Conservation (phyloP, 2,329 filamentous ascomycete genomes). For the Fonsecaea nubica region DNA sequence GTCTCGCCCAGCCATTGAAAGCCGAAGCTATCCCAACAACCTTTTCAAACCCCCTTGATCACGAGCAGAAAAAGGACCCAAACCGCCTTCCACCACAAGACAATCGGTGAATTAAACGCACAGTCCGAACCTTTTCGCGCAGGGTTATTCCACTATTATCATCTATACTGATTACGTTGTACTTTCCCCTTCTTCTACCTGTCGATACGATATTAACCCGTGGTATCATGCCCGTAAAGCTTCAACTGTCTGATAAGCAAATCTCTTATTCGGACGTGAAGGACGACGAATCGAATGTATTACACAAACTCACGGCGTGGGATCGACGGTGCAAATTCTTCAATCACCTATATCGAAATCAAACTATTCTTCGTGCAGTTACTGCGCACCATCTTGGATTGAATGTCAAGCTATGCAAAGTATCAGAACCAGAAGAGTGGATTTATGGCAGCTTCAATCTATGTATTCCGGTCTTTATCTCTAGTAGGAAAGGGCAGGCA, state of each 20-base stretch:
- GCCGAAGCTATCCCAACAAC: no score
- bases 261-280: conserved; percentile 24
- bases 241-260: conserved; percentile 9
- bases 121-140: no score
- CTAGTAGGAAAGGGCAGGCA: background rate
- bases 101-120: conserved; percentile 4
- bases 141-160: no score
- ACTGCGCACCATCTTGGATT: conserved; percentile 33
- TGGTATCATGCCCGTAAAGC: conserved; percentile 22
- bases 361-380: conserved; percentile 17
- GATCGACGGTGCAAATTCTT: conserved; percentile 22
- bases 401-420: conserved; percentile 27
- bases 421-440: conserved; percentile 39
- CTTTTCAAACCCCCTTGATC: no score
- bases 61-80: no score
- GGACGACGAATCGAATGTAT: conserved; percentile 23
- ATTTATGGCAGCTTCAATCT: conserved; percentile 43
- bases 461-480: conserved; percentile 41
- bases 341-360: conserved; percentile 19
- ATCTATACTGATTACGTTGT: background rate
- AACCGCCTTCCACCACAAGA: conserved; percentile 13
- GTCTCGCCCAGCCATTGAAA: no score
- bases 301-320: conserved; percentile 13
- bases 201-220: conserved; percentile 15
- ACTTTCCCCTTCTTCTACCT: conserved; percentile 12